These are phyloP conservation scores for Tephrocybe sp. DNA, from an alignment of 768 basidiomycete species.

Conservation along the genomic window DNA sequence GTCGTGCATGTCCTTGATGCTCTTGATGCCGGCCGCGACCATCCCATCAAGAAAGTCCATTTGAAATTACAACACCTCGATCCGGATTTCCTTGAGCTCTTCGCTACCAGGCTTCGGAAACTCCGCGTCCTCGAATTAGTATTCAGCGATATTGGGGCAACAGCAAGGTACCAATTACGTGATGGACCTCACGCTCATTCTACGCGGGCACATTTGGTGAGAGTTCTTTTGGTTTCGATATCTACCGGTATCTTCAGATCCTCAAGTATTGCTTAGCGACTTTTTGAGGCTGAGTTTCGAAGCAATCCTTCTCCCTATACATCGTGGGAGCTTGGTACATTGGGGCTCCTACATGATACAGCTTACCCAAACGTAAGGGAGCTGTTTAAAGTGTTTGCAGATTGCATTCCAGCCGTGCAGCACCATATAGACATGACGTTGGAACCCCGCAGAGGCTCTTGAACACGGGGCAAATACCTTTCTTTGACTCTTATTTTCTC, in stretches of 20 bases:
- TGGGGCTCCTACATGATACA: slow-evolving; percentile 6
- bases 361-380: not conserved
- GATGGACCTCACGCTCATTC: not conserved
- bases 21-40: slow-evolving; percentile 11
- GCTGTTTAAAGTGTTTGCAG: slow-evolving; percentile 6
- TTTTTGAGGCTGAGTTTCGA: slow-evolving; percentile 9
- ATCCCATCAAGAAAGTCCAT: slow-evolving; percentile 17
- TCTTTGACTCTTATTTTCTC: too few species aligned
- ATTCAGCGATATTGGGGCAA: slow-evolving; percentile 20
- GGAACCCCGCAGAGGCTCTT: not conserved
- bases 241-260: not conserved
- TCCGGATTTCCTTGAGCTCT: slow-evolving; percentile 21
- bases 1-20: slow-evolving; percentile 25
- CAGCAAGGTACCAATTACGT: not conserved
- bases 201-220: slow-evolving; percentile 10
- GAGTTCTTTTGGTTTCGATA: not conserved
- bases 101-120: slow-evolving; percentile 20
- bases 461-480: not conserved
- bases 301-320: slow-evolving; percentile 4
- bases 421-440: slow-evolving; percentile 1
- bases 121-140: slow-evolving; percentile 21
- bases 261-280: slow-evolving; percentile 1
- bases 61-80: slow-evolving; percentile 21
- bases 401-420: slow-evolving; percentile 15
- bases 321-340: slow-evolving; percentile 11